Evolutionary conservation across 164 flowering plant genomes (phyloP), one percentile per base, ranked within the genome.

Genomic region (Stephania cephalantha): DNA sequence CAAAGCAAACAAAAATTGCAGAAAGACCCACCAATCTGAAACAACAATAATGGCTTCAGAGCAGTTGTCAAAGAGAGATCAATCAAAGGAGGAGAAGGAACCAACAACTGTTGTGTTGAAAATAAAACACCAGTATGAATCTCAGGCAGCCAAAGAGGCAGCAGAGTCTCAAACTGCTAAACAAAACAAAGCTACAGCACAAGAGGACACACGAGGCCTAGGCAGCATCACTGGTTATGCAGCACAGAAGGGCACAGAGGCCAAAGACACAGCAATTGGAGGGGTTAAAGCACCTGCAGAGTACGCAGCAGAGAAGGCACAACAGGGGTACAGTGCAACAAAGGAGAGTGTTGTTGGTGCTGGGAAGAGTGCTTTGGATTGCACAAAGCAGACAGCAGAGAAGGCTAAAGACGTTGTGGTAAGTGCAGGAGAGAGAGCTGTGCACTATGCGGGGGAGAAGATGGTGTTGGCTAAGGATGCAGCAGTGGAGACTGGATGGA

Each of bases 21-120:
- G 42, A 20, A 42, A 5, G 18, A 68, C 9, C 15, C 13, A 29
- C 11, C 45, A 30, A 70, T 70, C 46, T 44, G 20, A 6, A 13
- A 6, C 15, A 75, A 73, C n/a, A 80, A 90, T 87, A 80, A 90
- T 87, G 91, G 88, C 91, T 5, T 88, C 94, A 3, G 82, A 87
- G 44, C 87, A 88, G 78, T 9, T 20, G 31, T 45, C 30, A 46
- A 79, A 81, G 30, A 79, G 79, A 72, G 78, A 55, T 17, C 30
- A 7, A 78, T 75, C 7, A 70, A 7, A 0, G 85, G 83, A 9
- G 30, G 25, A 68, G 42, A 75, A 80, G 83, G 83, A 78, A 76
- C 85, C 82, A n/a, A 77, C 55, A 50, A 50, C 42, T 48, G 4
- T 45, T 22, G 88, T 85, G 18, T 86, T 87, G 6, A 83, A 85